Base-by-base conservation (phyloP, 2,329 filamentous ascomycete genomes). In the Calonectria hawksworthii region DNA sequence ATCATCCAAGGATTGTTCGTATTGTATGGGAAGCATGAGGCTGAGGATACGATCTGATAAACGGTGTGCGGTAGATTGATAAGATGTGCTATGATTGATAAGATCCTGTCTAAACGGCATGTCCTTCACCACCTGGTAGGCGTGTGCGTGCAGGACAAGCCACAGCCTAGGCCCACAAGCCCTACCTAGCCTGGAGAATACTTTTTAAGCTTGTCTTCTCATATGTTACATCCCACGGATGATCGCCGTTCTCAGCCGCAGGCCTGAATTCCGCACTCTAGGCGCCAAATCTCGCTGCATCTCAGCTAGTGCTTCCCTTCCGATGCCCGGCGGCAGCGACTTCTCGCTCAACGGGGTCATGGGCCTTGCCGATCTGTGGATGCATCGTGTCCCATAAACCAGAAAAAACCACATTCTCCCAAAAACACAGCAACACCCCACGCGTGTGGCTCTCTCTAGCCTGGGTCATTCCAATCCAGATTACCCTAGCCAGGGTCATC, bases 51-150 rank as follows among this genome's bases (percentile, higher is more conserved):
- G 34, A 63, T 41, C 34, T 63, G 16, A 41, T 41, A 41, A 63
- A 26, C 34, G 4, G 23, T 3, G 1, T 5, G 4, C 21, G 18
- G 28, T 44, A 72, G 75, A 77, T 77, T 56, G 75, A 77, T 76
- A 75, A 76, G 75, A 74, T 73, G 61, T 28, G 73, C 69, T 50
- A 16, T 56, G 66, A 75, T 75, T 75, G 73, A 74, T 79, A 76
- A 75, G 76, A 74, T 76, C 34, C 4, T 26, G 41, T 64, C 67
- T 16, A 23, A 41, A 18, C 26, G n/a, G 18, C 67, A 26, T 30
- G 5, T 30, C 28, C 72, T 36, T 44, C 51, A 63, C 54, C 61
- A 41, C 41, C 52, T 41, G 30, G 47, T 30, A 52, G 32, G 56
- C 34, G 23, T 50, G 41, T 16, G 18, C 41, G 41, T 26, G 18